Conservation (phyloP, 2,329 filamentous ascomycete species). For the Leptoxyphium fumago region DNA sequence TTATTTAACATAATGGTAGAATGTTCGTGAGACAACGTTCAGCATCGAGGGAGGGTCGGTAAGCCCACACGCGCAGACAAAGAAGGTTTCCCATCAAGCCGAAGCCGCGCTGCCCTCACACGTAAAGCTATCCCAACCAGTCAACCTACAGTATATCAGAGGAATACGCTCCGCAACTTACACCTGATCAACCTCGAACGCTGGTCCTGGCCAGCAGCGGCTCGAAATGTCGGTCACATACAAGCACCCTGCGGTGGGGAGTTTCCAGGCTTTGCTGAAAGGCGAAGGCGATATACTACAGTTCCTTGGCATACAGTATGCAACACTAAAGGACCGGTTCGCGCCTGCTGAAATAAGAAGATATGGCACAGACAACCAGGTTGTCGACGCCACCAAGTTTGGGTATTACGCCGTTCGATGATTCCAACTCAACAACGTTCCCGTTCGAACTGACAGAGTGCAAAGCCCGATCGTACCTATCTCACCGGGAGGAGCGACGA, state of each 20-base stretch:
- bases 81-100: too few relatives aligned
- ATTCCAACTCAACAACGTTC: too few relatives aligned
- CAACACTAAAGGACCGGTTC: slow-evolving; percentile 23
- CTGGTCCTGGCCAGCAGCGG: too few relatives aligned
- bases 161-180: too few relatives aligned
- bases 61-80: too few relatives aligned
- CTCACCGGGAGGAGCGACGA: slow-evolving; percentile 21
- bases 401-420: slow-evolving; percentile 13
- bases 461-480: neutral
- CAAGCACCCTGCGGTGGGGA: slow-evolving; percentile 11
- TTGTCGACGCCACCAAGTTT: slow-evolving; percentile 21
- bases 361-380: slow-evolving; percentile 8
- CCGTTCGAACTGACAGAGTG: neutral
- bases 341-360: slow-evolving; percentile 19
- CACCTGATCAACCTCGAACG: too few relatives aligned
- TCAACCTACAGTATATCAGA: too few relatives aligned
- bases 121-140: too few relatives aligned
- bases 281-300: slow-evolving; percentile 14
- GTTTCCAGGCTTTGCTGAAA: slow-evolving; percentile 10
- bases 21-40: too few relatives aligned
- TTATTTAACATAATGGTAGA: too few relatives aligned
- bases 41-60: too few relatives aligned
- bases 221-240: neutral
- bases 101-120: too few relatives aligned
- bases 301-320: slow-evolving; percentile 26